Conservation (phyloP, 768 basidiomycete species). For the Tulasnella calospora region DNA sequence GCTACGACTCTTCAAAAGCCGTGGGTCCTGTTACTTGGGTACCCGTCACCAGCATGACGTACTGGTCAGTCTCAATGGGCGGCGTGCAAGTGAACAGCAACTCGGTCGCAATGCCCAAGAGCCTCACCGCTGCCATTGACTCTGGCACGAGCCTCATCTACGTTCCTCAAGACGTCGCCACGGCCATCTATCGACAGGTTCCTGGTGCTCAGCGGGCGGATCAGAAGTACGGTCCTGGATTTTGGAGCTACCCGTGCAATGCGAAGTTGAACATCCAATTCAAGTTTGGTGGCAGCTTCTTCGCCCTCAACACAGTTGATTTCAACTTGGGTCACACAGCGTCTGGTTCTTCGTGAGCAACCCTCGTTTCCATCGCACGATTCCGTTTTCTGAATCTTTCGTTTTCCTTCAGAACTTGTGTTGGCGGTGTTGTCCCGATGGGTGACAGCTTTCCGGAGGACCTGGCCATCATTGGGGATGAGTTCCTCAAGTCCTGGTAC, state of each 20-base stretch:
- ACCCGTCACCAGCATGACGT: conserved; percentile 45
- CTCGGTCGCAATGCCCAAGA: conserved; percentile 19
- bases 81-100: conserved; percentile 40
- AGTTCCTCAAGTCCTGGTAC: conserved; percentile 59
- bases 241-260: conserved; percentile 55
- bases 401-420: conserved; percentile 44
- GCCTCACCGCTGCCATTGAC: conserved; percentile 52
- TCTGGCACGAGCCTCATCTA: conserved; percentile 66
- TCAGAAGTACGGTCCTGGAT: conserved; percentile 37
- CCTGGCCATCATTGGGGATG: conserved; percentile 59
- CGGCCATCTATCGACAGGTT: conserved; percentile 42
- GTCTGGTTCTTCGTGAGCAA: conserved; percentile 36
- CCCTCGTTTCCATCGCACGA: not conserved
- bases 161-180: conserved; percentile 44
- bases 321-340: conserved; percentile 51
- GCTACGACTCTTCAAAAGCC: conserved; percentile 41
- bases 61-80: conserved; percentile 55
- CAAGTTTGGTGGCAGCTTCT: conserved; percentile 42
- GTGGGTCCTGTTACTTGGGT: conserved; percentile 40
- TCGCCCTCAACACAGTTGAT: conserved; percentile 46
- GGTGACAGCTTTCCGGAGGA: conserved; percentile 46
- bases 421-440: conserved; percentile 52
- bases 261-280: conserved; percentile 40
- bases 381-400: not conserved
- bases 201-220: not conserved